phyloP scores from a whole-genome alignment of 352 stramenopile species.

The Pythium apleroticum region DNA sequence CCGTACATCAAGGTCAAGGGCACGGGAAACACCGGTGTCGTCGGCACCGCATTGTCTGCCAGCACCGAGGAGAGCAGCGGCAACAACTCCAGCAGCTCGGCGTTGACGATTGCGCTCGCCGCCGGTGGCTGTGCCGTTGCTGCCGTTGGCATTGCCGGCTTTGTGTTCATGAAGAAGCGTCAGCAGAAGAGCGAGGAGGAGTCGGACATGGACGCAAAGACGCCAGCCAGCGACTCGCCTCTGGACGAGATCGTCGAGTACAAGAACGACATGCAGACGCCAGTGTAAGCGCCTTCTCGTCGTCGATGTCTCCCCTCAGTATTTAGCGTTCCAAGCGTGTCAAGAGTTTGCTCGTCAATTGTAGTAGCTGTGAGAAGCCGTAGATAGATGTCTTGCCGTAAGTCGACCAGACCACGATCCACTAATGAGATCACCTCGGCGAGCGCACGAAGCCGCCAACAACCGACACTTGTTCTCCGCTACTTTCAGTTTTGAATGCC shows the following conservation, averaged over 20 bases:
- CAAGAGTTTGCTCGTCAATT: constrained; percentile 9
- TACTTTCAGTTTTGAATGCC: too few species aligned
- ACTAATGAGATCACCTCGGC: constrained; percentile 14
- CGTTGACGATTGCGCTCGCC: constrained; percentile 17
- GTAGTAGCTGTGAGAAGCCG: constrained; percentile 8
- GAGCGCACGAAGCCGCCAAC: constrained; percentile 25
- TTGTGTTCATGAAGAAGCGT: constrained; percentile 45
- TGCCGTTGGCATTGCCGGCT: constrained; percentile 40
- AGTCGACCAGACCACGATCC: background rate
- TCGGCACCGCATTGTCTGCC: constrained; percentile 30
- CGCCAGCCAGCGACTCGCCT: constrained; percentile 16
- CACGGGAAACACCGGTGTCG: constrained; percentile 1
- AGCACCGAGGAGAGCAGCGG: constrained; percentile 6
- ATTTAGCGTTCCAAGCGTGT: constrained; percentile 7
- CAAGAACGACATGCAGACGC: constrained; percentile 36
- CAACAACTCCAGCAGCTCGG: background rate
- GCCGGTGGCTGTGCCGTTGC: constrained; percentile 40
- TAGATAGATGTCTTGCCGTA: constrained; percentile 2
- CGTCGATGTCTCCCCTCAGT: background rate
- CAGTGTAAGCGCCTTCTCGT: constrained; percentile 22
- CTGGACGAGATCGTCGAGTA: constrained; percentile 31
- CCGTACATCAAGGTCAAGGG: constrained; percentile 24
- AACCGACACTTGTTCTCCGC: too few species aligned
- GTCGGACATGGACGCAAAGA: constrained; percentile 9
- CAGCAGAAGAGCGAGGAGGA: constrained; percentile 20